Base-by-base conservation (phyloP, 202 grass and related monocot species). In the Elaeis oleifera region DNA sequence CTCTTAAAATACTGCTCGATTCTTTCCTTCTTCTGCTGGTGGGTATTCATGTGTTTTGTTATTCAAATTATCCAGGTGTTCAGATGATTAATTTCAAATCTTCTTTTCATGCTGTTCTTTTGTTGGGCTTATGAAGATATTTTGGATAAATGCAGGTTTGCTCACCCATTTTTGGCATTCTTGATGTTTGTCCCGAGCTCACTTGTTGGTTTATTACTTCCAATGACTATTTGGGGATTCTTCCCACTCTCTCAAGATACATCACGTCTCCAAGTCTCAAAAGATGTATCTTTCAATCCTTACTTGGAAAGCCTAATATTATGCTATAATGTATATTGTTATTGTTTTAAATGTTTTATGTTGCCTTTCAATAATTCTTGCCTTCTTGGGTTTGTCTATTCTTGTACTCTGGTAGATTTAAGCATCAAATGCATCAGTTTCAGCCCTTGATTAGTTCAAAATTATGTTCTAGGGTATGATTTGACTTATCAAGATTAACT, bases 101-200 rank as follows among this genome's bases (percentile, higher is more conserved):
- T 19, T 50, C 14, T n/a, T 9, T 50, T 64, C 16, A 0, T 23
- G 21, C 11, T 64, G 61, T 18, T 50, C 14, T 4, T 50, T 50
- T 50, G 11, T 50, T 23, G 18, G 18, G 19, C 23, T 64, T 23
- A 20, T 64, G 11, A 44, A 3, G 36, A 13, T 23, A 16, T 16
- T 16, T 19, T 32, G 14, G 20, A 55, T 23, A 23, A 22, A 65
- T 86, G 57, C 79, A 91, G 92, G 92, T 97, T 97, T 74, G 88
- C 88, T 71, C 84, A 89, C 59, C 92, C 92, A 69, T 91, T 72
- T 79, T 83, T 91, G 82, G 92, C 80, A 49, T 91, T 91, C 82
- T 63, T 89, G 57, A 91, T 97, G 92, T 97, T 97, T 77, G 82
- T 97, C 36, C 92, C 92, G 63, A 53, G 84, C 67, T 89, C 92